Conservation (phyloP, 2,329 filamentous ascomycete genomes). For the Curvularia sp. region DNA sequence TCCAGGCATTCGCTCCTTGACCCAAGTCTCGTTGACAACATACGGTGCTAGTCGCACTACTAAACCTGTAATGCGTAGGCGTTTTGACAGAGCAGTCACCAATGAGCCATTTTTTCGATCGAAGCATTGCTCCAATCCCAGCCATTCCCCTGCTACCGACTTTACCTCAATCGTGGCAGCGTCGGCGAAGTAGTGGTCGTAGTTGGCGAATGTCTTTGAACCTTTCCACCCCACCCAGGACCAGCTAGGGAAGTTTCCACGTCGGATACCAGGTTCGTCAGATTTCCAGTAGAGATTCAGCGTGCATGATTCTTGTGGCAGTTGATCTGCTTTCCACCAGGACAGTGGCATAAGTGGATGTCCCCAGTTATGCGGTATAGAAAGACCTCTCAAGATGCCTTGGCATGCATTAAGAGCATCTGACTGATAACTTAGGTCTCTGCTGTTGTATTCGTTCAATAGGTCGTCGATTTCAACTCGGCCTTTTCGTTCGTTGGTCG, state of each 20-base stretch:
- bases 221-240: constrained; percentile 2
- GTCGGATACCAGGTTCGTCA: background rate
- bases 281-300: background rate
- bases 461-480: background rate
- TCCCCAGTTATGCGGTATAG: constrained; percentile 1
- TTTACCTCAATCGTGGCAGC: background rate
- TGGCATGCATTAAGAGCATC: constrained; percentile 1
- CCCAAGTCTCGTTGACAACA: constrained; percentile 2
- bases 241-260: background rate
- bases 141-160: background rate
- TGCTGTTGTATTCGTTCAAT: constrained; percentile 1
- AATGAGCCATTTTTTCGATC: background rate
- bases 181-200: background rate
- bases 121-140: background rate
- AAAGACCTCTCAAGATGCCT: constrained; percentile 3
- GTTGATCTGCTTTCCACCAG: background rate
- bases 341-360: background rate
- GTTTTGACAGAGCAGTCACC: background rate
- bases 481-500: background rate
- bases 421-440: background rate
- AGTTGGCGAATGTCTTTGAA: background rate
- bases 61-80: background rate
- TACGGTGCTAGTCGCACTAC: background rate
- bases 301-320: background rate
- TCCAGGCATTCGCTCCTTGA: background rate